Percentiles rank a stretch among this genome's conserved stretches.
phyloP scores from a whole-genome alignment of 2,329 filamentous ascomycete species.

The Diaporthe capsici region DNA sequence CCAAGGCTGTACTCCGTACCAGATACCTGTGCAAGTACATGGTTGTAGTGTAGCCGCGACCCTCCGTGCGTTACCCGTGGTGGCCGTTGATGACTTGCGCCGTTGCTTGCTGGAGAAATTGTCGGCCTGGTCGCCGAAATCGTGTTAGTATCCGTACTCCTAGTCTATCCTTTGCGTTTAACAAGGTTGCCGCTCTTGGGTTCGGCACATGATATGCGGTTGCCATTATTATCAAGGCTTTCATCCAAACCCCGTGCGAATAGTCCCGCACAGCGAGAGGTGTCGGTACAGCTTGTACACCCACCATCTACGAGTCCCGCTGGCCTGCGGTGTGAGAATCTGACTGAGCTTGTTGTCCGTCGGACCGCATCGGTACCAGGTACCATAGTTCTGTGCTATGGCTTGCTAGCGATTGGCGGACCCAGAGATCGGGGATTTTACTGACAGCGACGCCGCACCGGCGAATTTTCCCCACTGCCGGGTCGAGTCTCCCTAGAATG shows the following conservation, averaged over 20 bases:
- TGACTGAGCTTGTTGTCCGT: slow-evolving; percentile 9
- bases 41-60: slow-evolving; percentile 30
- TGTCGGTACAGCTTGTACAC: neutral
- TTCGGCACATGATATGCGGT: slow-evolving; percentile 29
- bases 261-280: neutral
- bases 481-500: slow-evolving; percentile 36
- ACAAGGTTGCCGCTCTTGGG: slow-evolving; percentile 25
- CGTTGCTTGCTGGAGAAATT: slow-evolving; percentile 30
- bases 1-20: slow-evolving; percentile 23
- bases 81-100: slow-evolving; percentile 27
- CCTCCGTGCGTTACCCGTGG: slow-evolving; percentile 32
- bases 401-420: slow-evolving; percentile 41
- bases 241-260: neutral
- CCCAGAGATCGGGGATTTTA: slow-evolving; percentile 40
- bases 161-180: neutral
- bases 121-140: slow-evolving; percentile 35
- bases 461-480: slow-evolving; percentile 38
- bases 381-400: slow-evolving; percentile 30
- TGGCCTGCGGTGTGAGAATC: slow-evolving; percentile 23
- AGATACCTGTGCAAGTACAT: slow-evolving; percentile 15
- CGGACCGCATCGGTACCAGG: slow-evolving; percentile 20
- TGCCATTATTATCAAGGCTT: slow-evolving; percentile 6
- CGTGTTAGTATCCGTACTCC: slow-evolving; percentile 15
- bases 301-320: neutral
- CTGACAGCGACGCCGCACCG: slow-evolving; percentile 40